Conservation (phyloP, 2,329 filamentous ascomycete genomes). For the Erysiphe neolycopersici region DNA sequence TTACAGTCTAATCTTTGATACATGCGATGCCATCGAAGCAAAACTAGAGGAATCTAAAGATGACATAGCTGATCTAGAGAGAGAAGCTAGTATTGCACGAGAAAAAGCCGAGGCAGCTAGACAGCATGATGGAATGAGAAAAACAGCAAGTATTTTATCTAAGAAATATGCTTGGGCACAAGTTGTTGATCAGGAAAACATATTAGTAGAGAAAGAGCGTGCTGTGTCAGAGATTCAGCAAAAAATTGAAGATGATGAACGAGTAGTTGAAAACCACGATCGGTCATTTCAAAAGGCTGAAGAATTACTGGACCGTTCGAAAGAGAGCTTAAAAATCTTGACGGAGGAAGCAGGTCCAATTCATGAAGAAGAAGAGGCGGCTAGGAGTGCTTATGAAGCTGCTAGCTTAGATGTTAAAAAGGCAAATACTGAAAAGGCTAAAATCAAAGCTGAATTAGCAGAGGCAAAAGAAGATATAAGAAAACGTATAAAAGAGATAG, state of each 20-base stretch:
- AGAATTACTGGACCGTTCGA: constrained; percentile 14
- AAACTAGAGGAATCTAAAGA: constrained; percentile 33
- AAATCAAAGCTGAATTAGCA: constrained; percentile 33
- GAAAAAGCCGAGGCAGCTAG: constrained; percentile 37
- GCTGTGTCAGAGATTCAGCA: constrained; percentile 13
- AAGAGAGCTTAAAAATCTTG: constrained; percentile 6
- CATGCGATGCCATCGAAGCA: constrained; percentile 41
- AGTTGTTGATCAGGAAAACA: constrained; percentile 47
- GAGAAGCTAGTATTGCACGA: constrained; percentile 31
- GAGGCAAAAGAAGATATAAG: constrained; percentile 22
- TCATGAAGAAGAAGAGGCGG: constrained; percentile 20
- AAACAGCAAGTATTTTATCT: constrained; percentile 28
- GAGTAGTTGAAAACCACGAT: constrained; percentile 23
- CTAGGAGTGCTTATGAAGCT: constrained; percentile 25
- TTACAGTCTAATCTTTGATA: constrained; percentile 61
- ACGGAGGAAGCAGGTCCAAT: constrained; percentile 16
- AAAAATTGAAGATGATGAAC: constrained; percentile 16
- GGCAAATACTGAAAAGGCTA: constrained; percentile 30
- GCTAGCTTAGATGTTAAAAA: constrained; percentile 26
- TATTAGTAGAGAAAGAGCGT: constrained; percentile 18
- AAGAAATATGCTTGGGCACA: constrained; percentile 67
- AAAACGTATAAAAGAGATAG: constrained; percentile 21
- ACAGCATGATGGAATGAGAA: constrained; percentile 36
- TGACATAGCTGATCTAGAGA: constrained; percentile 34
- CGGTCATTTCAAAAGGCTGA: constrained; percentile 13